These are phyloP conservation scores for Galerina sulciceps DNA, from an alignment of 768 basidiomycete species.

Conservation along the genomic window DNA sequence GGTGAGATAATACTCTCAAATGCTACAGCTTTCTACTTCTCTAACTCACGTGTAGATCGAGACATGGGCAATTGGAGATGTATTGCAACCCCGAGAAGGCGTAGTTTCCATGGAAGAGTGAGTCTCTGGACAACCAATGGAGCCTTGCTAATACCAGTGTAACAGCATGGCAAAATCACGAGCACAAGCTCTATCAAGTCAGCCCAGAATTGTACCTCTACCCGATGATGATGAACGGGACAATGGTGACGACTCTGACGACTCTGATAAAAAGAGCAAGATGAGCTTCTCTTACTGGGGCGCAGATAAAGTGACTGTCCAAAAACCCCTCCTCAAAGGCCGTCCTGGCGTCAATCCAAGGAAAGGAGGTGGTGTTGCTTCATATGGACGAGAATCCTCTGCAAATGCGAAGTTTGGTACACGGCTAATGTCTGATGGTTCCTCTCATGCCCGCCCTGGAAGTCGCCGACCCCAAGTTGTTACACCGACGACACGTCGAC, in stretches of 20 bases:
- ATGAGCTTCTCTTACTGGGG: conserved; percentile 97
- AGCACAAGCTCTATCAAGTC: conserved; percentile 56
- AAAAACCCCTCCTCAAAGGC: conserved; percentile 71
- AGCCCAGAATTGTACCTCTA: conserved; percentile 71
- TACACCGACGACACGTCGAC: conserved; percentile 49
- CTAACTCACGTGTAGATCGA: conserved; percentile 59
- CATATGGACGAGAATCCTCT: conserved; percentile 80
- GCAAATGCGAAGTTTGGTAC: conserved; percentile 94
- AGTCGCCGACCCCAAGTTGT: conserved; percentile 62
- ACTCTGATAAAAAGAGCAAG: conserved; percentile 88
- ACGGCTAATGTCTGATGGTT: conserved; percentile 72
- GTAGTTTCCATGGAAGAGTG: conserved; percentile 93
- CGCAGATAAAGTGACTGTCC: conserved; percentile 87
- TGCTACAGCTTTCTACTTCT: conserved; percentile 4
- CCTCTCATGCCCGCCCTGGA: conserved; percentile 54
- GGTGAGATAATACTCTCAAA: conserved; percentile 39
- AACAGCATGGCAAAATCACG: conserved; percentile 74
- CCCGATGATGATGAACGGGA: conserved; percentile 69
- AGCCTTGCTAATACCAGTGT: conserved; percentile 13
- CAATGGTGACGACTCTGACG: conserved; percentile 68
- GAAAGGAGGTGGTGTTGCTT: conserved; percentile 47
- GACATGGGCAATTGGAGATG: conserved; percentile 84
- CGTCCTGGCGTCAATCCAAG: conserved; percentile 42
- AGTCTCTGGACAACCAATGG: conserved; percentile 31
- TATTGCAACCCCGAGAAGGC: conserved; percentile 75